Evolutionary conservation across 2,329 filamentous ascomycete genomes (phyloP), one percentile per base, ranked within the genome.

Genomic region (Aspergillus flavus): DNA sequence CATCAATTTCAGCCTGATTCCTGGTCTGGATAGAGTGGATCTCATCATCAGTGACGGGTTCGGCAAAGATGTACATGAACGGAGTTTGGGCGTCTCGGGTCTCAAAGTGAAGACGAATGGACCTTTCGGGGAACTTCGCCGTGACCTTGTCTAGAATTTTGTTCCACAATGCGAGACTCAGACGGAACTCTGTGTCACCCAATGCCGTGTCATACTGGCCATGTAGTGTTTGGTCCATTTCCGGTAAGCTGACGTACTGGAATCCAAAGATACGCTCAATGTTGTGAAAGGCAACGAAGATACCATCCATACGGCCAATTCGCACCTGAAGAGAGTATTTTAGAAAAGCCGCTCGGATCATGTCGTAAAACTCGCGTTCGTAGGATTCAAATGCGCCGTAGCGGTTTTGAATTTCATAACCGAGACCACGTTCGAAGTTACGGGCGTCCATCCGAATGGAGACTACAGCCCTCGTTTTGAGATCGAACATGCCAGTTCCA

Each of bases 251-350:
- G 64, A 99, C 86, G 75, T 99, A 99, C 78, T 99, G 95, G 77
- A 99, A 99, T 6, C 95, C 95, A 75, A 99, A 99, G 57, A 99
- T 96, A 61, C 94, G 91, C 78, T 94, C 86, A 2, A 93, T 92
- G 75, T 99, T 99, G 82, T 99, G 95, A 75, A 89, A 99, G 2
- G 95, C 95, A 26, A 98, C 91, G 73, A 98, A 99, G 57, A 98
- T 97, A 59, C 95, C 95, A 74, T 99, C 94, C 96, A 99, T 99
- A 57, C 94, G 89, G 21, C 96, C 95, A 87, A 99, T 96, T 52
- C 95, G 91, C 32, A 94, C 96, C 79, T 99, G 95, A 34, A 99
- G 83, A 11, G 94, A 97, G 77, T 99, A 99, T 74, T 99, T 99
- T 61, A 99, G 82, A 80, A 99, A 94, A 0, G 94, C 95, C 1